These are phyloP conservation scores for Daucus carota DNA, from an alignment of 129 eudicot species.

Conservation along the genomic window DH1_v3.0 NC_030386.2:3491501-3492000, in stretches of 20 bases:
- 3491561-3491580: slow-evolving; percentile 87
- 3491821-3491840: not conserved
- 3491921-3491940: not conserved
- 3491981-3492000: not conserved
- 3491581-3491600: slow-evolving; percentile 31
- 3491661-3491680: slow-evolving; percentile 84
- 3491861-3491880: not conserved
- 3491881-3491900: not conserved
- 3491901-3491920: not conserved
- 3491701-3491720: slow-evolving; percentile 89
- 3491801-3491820: not conserved
- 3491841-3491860: not conserved
- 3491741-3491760: not conserved
- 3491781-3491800: not conserved
- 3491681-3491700: slow-evolving; percentile 96
- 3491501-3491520: slow-evolving; percentile 86
- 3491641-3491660: slow-evolving; percentile 23
- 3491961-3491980: not conserved
- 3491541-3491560: slow-evolving; percentile 97
- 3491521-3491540: slow-evolving; percentile 79
- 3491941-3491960: not conserved
- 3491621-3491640: not conserved
- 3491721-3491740: not conserved
- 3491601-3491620: not conserved
- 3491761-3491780: not conserved